These are phyloP conservation scores for Polytrichum commune DNA, from an alignment of 225 moss, liverwort and hornwort species.

Conservation along the genomic window DNA sequence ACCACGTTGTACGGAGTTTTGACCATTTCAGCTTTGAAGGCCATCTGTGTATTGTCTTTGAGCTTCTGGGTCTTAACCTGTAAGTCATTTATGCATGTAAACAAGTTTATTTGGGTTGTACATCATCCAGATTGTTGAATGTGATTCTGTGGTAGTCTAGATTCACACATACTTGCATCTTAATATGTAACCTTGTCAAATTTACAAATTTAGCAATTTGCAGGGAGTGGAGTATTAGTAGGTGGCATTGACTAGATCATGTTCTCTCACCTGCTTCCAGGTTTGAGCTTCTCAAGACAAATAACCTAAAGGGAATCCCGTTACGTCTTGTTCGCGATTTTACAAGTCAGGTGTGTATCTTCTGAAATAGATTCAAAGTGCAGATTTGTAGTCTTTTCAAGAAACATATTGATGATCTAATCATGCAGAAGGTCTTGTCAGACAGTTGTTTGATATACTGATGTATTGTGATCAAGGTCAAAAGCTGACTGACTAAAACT, in stretches of 20 bases:
- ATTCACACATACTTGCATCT: no score
- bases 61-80: slow-evolving; percentile 81
- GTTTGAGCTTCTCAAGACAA: slow-evolving; percentile 78
- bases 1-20: slow-evolving; percentile 78
- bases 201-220: no score
- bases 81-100: slow-evolving; percentile 36
- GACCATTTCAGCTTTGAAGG: slow-evolving; percentile 78
- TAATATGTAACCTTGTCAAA: no score
- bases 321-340: slow-evolving; percentile 64
- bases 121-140: no score
- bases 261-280: slow-evolving; percentile 24
- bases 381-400: no score
- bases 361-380: background rate
- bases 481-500: background rate
- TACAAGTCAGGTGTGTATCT: slow-evolving; percentile 56
- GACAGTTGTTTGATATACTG: slow-evolving; percentile 5
- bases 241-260: slow-evolving; percentile 1
- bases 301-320: slow-evolving; percentile 75
- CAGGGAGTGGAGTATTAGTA: no score
- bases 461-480: background rate
- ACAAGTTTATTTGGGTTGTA: no score
- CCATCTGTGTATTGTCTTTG: slow-evolving; percentile 86
- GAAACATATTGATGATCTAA: no score
- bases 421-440: background rate
- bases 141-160: no score